A percentile compares a stretch with the other conserved stretches of the same genome.
phyloP scores from a whole-genome alignment of 768 basidiomycete species.

The Hypholoma fasciculare region DNA sequence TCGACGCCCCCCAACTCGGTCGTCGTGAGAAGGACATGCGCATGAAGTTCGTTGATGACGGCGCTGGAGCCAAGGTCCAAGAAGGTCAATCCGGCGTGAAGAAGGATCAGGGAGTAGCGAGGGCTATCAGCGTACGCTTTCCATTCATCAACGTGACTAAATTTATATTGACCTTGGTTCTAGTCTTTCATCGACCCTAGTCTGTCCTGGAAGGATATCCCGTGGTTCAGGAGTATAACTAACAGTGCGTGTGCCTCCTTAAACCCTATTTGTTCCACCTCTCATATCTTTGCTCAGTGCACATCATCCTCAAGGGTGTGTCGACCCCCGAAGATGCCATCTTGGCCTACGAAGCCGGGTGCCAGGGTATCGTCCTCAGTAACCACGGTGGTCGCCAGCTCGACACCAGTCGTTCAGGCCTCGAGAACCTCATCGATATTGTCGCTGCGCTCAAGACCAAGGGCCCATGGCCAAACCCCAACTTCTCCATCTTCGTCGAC shows the following conservation, averaged over 20 bases:
- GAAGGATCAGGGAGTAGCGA: slow-evolving; percentile 87
- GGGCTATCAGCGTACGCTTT: slow-evolving; percentile 80
- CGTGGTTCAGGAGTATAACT: slow-evolving; percentile 79
- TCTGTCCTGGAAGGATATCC: slow-evolving; percentile 80
- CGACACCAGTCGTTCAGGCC: slow-evolving; percentile 63
- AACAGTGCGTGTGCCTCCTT: slow-evolving; percentile 50
- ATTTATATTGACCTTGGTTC: not conserved
- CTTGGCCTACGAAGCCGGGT: slow-evolving; percentile 19
- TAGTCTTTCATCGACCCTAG: slow-evolving; percentile 94
- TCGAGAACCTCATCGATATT: slow-evolving; percentile 72
- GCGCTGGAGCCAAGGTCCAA: slow-evolving; percentile 50
- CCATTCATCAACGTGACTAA: not conserved
- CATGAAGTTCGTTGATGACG: slow-evolving; percentile 87
- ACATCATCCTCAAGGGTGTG: slow-evolving; percentile 22
- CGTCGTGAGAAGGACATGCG: slow-evolving; percentile 98
- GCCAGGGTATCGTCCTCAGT: slow-evolving; percentile 21
- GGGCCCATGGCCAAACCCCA: slow-evolving; percentile 59
- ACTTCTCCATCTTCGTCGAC: slow-evolving; percentile 60
- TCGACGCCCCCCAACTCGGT: slow-evolving; percentile 96
- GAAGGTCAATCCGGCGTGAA: slow-evolving; percentile 61
- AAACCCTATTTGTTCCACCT: slow-evolving; percentile 9
- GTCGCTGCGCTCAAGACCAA: slow-evolving; percentile 55
- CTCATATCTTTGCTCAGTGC: slow-evolving; percentile 6
- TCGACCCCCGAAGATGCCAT: slow-evolving; percentile 22
- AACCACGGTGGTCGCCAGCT: slow-evolving; percentile 30